A percentile compares a stretch with the other conserved stretches of the same genome.
Evolutionary conservation across 192 early-diverging fungal genomes (phyloP).

Genomic region (Geranomyces michiganensis): DNA sequence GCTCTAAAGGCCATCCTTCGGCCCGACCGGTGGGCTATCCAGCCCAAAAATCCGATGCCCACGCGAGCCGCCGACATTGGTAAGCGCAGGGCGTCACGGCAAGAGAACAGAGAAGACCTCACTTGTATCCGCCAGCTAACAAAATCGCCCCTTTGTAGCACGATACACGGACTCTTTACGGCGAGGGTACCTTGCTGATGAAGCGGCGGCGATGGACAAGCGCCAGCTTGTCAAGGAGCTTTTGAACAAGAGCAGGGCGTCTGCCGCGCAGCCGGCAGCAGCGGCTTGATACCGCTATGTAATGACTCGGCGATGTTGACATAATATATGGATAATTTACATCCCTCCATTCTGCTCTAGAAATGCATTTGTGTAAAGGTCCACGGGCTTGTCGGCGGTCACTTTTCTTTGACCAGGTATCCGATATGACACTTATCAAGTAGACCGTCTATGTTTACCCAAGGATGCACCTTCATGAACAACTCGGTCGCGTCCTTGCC

Average conservation of each 20-base stretch:
- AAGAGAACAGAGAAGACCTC: no score
- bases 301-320: no score
- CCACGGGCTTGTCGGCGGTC: neutral
- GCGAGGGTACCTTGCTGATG: slow-evolving; percentile 73
- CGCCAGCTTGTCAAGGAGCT: slow-evolving; percentile 32
- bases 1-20: slow-evolving; percentile 75
- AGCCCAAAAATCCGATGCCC: slow-evolving; percentile 30
- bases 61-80: slow-evolving; percentile 2
- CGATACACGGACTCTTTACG: slow-evolving; percentile 69
- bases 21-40: slow-evolving; percentile 76
- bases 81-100: neutral
- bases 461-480: slow-evolving; percentile 84
- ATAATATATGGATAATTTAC: no score
- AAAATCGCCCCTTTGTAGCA: slow-evolving; percentile 40
- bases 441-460: slow-evolving; percentile 93
- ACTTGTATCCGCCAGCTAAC: neutral
- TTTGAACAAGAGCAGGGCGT: slow-evolving; percentile 21
- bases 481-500: slow-evolving; percentile 91
- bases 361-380: no score
- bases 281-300: no score
- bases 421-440: slow-evolving; percentile 78
- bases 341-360: no score
- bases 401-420: slow-evolving; percentile 42
- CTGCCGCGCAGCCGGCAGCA: neutral
- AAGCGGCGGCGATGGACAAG: slow-evolving; percentile 25